Conservation (phyloP, 1,284 basidiomycete species). For the Ustilago esculenta region DNA sequence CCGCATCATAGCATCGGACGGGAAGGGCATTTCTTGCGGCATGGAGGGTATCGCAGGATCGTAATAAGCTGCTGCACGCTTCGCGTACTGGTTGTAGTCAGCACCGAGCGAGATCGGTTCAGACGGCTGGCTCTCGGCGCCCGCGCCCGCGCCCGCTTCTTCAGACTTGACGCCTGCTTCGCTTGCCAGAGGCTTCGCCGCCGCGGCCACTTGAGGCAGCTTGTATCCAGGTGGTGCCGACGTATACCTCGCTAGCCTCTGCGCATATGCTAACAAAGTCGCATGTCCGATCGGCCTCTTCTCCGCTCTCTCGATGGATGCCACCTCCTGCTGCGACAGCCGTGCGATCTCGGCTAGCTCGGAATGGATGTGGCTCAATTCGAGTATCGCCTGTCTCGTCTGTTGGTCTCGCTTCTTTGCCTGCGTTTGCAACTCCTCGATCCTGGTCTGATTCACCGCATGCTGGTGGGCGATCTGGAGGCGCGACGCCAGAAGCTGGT, state of each 20-base stretch:
- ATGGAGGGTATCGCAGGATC: conserved; percentile 56
- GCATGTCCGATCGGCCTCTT: conserved; percentile 27
- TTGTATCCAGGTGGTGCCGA: conserved; percentile 55
- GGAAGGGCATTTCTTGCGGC: conserved; percentile 60
- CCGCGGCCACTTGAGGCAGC: conserved; percentile 24
- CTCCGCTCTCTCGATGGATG: conserved; percentile 41
- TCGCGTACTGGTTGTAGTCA: conserved; percentile 54
- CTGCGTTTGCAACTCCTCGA: conserved; percentile 23
- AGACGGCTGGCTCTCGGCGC: too few species aligned
- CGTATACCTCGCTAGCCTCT: conserved; percentile 50
- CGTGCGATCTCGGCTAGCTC: conserved; percentile 47
- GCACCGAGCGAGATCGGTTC: conserved; percentile 26
- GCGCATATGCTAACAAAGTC: conserved; percentile 49
- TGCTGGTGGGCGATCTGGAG: conserved; percentile 40
- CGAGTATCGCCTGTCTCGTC: conserved; percentile 38
- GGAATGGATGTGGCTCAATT: conserved; percentile 30
- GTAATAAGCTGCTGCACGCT: conserved; percentile 53
- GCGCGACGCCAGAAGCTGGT: conserved; percentile 21
- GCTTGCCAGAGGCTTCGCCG: not conserved
- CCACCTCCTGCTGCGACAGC: conserved; percentile 28
- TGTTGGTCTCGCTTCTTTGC: conserved; percentile 34
- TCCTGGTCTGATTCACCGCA: conserved; percentile 36
- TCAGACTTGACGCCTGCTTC: conserved; percentile 1
- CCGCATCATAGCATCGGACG: conserved; percentile 55
- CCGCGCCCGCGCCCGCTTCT: too few species aligned